phyloP scores from a whole-genome alignment of 805 yeast genomes.

The Candida nitratophila region DNA sequence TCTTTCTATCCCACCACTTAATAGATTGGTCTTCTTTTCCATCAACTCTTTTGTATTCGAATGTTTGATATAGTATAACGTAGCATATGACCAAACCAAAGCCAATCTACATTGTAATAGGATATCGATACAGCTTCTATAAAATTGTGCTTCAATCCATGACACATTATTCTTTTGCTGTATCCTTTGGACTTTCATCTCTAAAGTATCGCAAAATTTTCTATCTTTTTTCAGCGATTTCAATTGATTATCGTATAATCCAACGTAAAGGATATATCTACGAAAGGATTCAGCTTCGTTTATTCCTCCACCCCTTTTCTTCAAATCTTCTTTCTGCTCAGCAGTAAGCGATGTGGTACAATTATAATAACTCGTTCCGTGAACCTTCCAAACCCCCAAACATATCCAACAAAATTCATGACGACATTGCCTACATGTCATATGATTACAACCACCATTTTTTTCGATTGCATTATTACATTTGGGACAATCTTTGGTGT shows the following conservation, averaged over 20 bases:
- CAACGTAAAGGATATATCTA: slow-evolving; percentile 69
- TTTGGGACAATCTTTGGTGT: slow-evolving; percentile 82
- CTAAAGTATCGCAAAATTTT: slow-evolving; percentile 54
- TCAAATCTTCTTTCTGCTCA: slow-evolving; percentile 37
- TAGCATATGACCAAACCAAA: slow-evolving; percentile 86
- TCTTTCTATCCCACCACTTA: slow-evolving; percentile 22
- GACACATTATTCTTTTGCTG: slow-evolving; percentile 62
- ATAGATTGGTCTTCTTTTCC: slow-evolving; percentile 31
- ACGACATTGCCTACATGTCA: slow-evolving; percentile 75
- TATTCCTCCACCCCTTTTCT: slow-evolving; percentile 30
- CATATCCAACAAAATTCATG: slow-evolving; percentile 95
- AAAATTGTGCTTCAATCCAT: slow-evolving; percentile 85
- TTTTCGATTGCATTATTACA: slow-evolving; percentile 80
- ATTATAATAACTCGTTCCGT: slow-evolving; percentile 55
- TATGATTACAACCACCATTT: slow-evolving; percentile 96
- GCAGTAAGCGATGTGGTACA: slow-evolving; percentile 30
- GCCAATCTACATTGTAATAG: slow-evolving; percentile 65
- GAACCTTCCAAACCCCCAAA: slow-evolving; percentile 64
- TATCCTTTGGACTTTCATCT: slow-evolving; percentile 51
- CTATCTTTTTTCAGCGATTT: slow-evolving; percentile 68
- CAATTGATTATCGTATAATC: slow-evolving; percentile 70
- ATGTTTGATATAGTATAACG: slow-evolving; percentile 54
- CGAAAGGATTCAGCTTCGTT: slow-evolving; percentile 39
- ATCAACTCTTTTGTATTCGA: slow-evolving; percentile 44
- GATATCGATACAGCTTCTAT: slow-evolving; percentile 62